Conservation (phyloP, 495 filamentous ascomycete species). For the Sphaerosporella brunnea region DNA sequence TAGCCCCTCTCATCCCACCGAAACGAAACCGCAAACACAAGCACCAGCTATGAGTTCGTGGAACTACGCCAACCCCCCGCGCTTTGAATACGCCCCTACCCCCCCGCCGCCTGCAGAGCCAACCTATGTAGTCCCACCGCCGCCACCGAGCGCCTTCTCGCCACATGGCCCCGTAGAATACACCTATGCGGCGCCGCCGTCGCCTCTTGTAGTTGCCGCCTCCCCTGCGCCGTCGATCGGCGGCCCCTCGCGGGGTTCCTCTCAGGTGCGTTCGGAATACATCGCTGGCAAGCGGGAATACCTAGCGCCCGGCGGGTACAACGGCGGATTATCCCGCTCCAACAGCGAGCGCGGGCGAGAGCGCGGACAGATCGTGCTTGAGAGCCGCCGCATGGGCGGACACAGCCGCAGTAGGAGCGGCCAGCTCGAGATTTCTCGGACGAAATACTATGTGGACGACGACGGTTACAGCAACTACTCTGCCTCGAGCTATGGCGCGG, state of each 20-base stretch:
- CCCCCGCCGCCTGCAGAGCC: constrained; percentile 5
- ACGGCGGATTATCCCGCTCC: not conserved
- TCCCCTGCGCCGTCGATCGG: not conserved
- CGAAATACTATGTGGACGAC: constrained; percentile 1
- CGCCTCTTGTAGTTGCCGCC: constrained; percentile 4
- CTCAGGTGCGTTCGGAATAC: not conserved
- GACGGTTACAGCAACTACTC: not conserved
- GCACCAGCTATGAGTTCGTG: too few relatives aligned
- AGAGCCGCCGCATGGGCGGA: not conserved
- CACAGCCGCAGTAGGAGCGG: not conserved
- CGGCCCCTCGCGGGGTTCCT: not conserved
- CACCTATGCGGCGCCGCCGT: not conserved
- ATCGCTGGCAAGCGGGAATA: not conserved
- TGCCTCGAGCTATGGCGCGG: not conserved
- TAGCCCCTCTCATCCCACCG: too few relatives aligned
- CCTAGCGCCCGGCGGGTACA: constrained; percentile 2
- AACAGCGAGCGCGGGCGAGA: constrained; percentile 1
- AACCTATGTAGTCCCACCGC: constrained; percentile 2
- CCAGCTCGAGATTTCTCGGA: not conserved
- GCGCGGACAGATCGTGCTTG: constrained; percentile 1
- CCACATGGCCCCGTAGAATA: too few relatives aligned
- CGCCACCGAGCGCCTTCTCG: not conserved
- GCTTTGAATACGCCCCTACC: constrained; percentile 5
- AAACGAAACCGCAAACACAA: too few relatives aligned
- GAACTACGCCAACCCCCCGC: not conserved